A percentile compares a stretch with the other conserved stretches of the same genome.
Conservation (phyloP, 2,329 filamentous ascomycete species). For the Beauveria caledonica region DNA sequence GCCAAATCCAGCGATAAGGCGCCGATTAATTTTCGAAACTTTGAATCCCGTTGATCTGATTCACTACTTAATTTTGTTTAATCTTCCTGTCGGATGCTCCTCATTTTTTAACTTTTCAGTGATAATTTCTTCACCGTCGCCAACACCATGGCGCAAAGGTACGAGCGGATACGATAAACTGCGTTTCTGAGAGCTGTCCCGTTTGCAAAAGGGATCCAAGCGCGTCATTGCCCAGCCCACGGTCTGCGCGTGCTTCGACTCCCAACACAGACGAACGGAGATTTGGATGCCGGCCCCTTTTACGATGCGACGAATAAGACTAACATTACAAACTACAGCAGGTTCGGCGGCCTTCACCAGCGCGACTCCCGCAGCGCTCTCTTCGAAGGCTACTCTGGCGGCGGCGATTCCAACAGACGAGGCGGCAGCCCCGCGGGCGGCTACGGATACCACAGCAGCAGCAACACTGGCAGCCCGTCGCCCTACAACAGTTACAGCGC, state of each 20-base stretch:
- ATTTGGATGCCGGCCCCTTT: neutral
- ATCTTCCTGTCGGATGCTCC: neutral
- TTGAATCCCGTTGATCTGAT: neutral
- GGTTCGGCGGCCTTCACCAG: slow-evolving; percentile 66
- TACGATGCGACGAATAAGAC: neutral
- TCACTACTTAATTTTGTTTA: neutral
- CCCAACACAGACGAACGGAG: neutral
- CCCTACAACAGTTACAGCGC: slow-evolving; percentile 9
- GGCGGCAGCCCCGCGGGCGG: slow-evolving; percentile 29
- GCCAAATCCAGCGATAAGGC: neutral
- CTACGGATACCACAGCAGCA: slow-evolving; percentile 28
- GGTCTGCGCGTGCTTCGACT: neutral
- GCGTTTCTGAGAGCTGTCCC: neutral
- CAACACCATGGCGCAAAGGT: slow-evolving; percentile 29
- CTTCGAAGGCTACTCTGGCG: slow-evolving; percentile 63
- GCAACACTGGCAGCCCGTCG: slow-evolving; percentile 1
- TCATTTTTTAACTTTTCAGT: neutral
- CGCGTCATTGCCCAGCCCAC: neutral
- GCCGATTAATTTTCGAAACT: slow-evolving; percentile 1
- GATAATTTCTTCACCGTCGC: neutral
- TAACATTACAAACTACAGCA: slow-evolving; percentile 22
- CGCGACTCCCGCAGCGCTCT: slow-evolving; percentile 64
- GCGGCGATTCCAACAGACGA: slow-evolving; percentile 32
- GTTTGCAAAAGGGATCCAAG: neutral
- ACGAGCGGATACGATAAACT: neutral